Conservation (phyloP, 495 filamentous ascomycete species). For the Aspergillus sclerotioniger region DNA sequence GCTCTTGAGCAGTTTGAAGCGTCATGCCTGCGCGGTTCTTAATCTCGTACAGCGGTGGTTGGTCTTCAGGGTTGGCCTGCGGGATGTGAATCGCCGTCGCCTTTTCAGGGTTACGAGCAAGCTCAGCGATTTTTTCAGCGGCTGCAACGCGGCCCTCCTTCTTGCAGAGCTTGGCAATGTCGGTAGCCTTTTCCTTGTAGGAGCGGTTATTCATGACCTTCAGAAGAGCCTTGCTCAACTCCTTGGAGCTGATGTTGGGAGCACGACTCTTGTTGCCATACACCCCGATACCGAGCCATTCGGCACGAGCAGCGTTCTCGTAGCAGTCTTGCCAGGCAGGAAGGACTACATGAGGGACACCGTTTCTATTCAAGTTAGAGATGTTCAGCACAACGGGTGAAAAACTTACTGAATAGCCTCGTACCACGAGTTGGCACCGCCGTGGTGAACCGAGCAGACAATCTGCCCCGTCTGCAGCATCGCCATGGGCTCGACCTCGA, state of each 20-base stretch:
- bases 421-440: conserved; percentile 52
- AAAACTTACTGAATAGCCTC: conserved; percentile 49
- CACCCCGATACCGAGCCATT: conserved; percentile 49
- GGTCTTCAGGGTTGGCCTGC: conserved; percentile 9
- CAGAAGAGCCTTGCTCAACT: conserved; percentile 31
- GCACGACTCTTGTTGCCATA: conserved; percentile 40
- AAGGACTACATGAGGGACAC: conserved; percentile 50
- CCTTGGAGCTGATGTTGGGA: conserved; percentile 28
- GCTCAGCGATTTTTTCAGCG: conserved; percentile 24
- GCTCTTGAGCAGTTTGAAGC: conserved; percentile 12
- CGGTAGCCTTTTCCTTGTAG: conserved; percentile 19
- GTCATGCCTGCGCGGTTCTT: conserved; percentile 16
- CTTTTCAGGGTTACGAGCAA: conserved; percentile 21
- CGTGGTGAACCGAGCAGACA: conserved; percentile 51
- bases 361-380: conserved; percentile 31
- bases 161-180: conserved; percentile 19
- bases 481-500: conserved; percentile 45
- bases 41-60: conserved; percentile 10
- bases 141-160: conserved; percentile 23
- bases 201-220: conserved; percentile 27
- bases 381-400: too few relatives aligned
- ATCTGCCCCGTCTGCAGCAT: conserved; percentile 46
- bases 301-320: conserved; percentile 46
- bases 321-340: conserved; percentile 52
- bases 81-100: conserved; percentile 18